Evolutionary conservation across 495 filamentous ascomycete species (phyloP).

Genomic region (Hypoxylon subgilvum): DNA sequence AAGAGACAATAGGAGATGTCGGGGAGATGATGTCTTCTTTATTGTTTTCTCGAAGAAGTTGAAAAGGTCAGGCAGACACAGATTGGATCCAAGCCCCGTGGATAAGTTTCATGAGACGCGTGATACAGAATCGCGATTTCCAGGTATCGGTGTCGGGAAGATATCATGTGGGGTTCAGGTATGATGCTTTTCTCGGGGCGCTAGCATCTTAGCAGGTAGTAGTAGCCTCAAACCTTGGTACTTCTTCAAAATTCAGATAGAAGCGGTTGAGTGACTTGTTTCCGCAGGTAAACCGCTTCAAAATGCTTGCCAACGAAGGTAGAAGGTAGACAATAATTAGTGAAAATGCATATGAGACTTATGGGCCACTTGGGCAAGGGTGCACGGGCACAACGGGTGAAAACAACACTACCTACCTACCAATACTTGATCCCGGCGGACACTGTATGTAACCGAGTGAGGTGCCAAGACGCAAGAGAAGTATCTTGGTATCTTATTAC

Average conservation of each 20-base stretch:
- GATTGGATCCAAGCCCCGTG: conserved; percentile 33
- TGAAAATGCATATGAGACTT: no score
- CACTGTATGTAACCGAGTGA: no score
- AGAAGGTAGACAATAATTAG: no score
- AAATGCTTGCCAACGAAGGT: no score
- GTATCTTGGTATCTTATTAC: no score
- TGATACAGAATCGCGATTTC: conserved; percentile 41
- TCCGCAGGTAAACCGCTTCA: conserved; percentile 36
- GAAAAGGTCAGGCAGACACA: conserved; percentile 27
- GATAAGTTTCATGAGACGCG: conserved; percentile 42
- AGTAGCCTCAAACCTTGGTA: background rate
- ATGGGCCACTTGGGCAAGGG: no score
- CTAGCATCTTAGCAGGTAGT: conserved; percentile 7
- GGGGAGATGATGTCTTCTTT: conserved; percentile 9
- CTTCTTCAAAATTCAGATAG: background rate
- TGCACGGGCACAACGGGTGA: no score
- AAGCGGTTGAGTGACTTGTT: conserved; percentile 33
- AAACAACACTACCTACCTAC: no score
- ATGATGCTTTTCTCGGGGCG: conserved; percentile 17
- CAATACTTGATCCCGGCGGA: background rate
- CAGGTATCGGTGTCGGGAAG: background rate
- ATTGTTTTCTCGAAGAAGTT: conserved; percentile 9
- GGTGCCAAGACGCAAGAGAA: no score
- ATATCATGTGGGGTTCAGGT: conserved; percentile 27
- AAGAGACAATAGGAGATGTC: background rate